Evolutionary conservation across 2,329 filamentous ascomycete species (phyloP).

Genomic region (Phaeosphaeria sp.): DNA sequence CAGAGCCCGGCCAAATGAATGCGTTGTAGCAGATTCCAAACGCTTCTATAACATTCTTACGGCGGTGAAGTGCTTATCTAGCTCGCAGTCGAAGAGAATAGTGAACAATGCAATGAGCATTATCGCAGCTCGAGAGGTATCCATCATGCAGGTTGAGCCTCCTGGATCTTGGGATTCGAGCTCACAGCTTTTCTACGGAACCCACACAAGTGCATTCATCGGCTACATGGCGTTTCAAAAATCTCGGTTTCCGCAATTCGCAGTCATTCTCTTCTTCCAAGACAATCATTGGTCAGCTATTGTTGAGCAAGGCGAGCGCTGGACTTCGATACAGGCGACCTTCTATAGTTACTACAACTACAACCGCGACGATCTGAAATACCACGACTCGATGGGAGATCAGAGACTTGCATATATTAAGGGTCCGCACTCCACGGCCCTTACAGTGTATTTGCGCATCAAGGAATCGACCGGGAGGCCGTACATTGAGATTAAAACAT

Average conservation of each 20-base stretch:
- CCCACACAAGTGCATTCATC: constrained; percentile 4
- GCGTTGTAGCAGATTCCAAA: constrained; percentile 1
- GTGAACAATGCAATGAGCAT: constrained; percentile 3
- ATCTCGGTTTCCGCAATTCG: not conserved
- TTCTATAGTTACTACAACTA: constrained; percentile 8
- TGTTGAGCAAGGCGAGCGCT: constrained; percentile 1
- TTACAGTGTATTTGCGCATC: constrained; percentile 5
- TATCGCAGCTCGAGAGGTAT: not conserved
- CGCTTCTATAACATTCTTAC: constrained; percentile 6
- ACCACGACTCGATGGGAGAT: constrained; percentile 5
- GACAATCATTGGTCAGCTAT: constrained; percentile 6
- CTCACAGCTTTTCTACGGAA: constrained; percentile 3
- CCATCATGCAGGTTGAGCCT: constrained; percentile 5
- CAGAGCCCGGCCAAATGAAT: constrained; percentile 6
- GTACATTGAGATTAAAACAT: constrained; percentile 1
- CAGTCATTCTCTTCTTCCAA: constrained; percentile 9
- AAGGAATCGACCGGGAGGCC: not conserved
- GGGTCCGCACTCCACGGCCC: not conserved
- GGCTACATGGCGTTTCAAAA: constrained; percentile 4
- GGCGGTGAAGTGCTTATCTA: constrained; percentile 1
- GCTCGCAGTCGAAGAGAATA: not conserved
- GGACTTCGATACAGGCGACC: constrained; percentile 1
- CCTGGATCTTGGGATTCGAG: constrained; percentile 4
- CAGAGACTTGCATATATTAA: not conserved
- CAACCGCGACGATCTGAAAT: constrained; percentile 1